These are phyloP conservation scores for Sugiyamaella chiloensis DNA, from an alignment of 805 yeast genomes.

Conservation along the genomic window DNA sequence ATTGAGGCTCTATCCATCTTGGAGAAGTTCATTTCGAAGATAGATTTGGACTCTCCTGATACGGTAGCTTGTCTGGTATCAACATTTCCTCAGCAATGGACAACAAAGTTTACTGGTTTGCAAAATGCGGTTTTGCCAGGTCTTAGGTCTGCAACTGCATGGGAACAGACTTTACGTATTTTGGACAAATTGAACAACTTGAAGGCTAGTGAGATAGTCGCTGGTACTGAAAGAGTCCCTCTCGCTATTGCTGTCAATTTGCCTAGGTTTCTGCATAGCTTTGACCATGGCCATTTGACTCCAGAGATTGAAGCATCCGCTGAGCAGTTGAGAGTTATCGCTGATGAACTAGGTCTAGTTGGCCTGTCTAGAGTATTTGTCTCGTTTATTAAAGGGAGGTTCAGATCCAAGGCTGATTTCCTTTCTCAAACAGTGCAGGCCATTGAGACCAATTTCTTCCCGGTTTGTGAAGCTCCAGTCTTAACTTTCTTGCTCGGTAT, in stretches of 20 bases:
- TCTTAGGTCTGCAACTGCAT: constrained; percentile 72
- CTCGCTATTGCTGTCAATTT: constrained; percentile 72
- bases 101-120: constrained; percentile 63
- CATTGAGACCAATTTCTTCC: constrained; percentile 66
- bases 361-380: constrained; percentile 68
- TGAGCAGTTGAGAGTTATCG: constrained; percentile 56
- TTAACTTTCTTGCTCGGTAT: constrained; percentile 75
- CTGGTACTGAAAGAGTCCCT: constrained; percentile 63
- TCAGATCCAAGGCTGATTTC: constrained; percentile 89
- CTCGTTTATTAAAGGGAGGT: constrained; percentile 72
- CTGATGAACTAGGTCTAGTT: constrained; percentile 48
- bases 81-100: constrained; percentile 94
- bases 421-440: constrained; percentile 73
- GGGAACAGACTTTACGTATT: constrained; percentile 70
- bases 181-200: constrained; percentile 67
- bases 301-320: constrained; percentile 54
- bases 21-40: constrained; percentile 78
- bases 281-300: constrained; percentile 53
- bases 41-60: constrained; percentile 80
- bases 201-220: constrained; percentile 70
- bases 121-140: constrained; percentile 80
- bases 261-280: constrained; percentile 81
- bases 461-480: constrained; percentile 67
- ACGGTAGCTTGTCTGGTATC: constrained; percentile 79
- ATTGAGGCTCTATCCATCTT: constrained; percentile 81